Conservation (phyloP, 345 rosid genomes). For the Zanthoxylum bungeanum region DNA sequence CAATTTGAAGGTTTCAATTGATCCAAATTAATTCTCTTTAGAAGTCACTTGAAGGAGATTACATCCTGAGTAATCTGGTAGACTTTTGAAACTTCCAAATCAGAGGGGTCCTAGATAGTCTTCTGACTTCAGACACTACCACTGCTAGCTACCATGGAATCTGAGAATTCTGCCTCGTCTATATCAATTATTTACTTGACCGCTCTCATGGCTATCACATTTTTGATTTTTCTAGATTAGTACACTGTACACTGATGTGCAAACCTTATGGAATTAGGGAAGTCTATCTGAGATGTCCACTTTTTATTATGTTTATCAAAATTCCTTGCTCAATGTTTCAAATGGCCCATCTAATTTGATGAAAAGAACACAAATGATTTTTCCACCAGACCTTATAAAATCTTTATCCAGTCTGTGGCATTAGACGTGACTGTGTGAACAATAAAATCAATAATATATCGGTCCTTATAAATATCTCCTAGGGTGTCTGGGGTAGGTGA, state of each 20-base stretch:
- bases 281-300: neutral
- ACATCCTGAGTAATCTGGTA: neutral
- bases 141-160: neutral
- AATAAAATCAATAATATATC: neutral
- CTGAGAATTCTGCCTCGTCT: neutral
- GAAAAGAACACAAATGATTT: neutral
- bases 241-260: neutral
- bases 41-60: neutral
- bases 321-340: neutral
- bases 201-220: neutral
- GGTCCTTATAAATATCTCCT: neutral
- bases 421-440: neutral
- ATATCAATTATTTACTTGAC: neutral
- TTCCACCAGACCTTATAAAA: neutral
- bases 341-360: neutral
- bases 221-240: no score
- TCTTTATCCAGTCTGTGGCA: neutral
- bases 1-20: slow-evolving; percentile 1
- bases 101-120: neutral
- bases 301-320: neutral
- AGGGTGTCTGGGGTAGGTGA: neutral
- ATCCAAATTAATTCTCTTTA: neutral
- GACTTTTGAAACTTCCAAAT: no score
- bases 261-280: neutral
- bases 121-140: neutral